Conservation (phyloP, 2,329 filamentous ascomycete species). For the Penicillium carneum region DNA sequence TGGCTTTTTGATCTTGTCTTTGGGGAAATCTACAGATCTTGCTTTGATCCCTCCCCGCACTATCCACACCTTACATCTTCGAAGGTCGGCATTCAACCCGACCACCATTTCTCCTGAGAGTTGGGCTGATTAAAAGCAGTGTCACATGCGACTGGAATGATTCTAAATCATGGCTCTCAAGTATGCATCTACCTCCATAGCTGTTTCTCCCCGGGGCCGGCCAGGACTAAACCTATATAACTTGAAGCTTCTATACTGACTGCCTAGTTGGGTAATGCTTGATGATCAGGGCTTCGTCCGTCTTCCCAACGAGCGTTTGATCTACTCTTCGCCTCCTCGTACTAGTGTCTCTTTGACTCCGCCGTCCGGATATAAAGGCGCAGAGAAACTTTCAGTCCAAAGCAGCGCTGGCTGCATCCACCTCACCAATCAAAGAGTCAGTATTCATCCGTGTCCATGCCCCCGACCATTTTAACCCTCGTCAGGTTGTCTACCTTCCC, state of each 20-base stretch:
- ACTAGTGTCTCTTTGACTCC: constrained; percentile 78
- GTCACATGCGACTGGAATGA: constrained; percentile 9
- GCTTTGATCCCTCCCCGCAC: not conserved
- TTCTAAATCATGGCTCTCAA: constrained; percentile 45
- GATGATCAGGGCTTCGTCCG: constrained; percentile 77
- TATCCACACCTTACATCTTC: not conserved
- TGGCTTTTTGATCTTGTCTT: not conserved
- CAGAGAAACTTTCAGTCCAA: constrained; percentile 71
- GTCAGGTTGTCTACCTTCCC: constrained; percentile 85
- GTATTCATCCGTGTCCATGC: constrained; percentile 40
- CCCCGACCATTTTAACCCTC: constrained; percentile 20
- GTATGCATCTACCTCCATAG: constrained; percentile 36
- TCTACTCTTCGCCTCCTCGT: constrained; percentile 80
- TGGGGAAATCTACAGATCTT: not conserved
- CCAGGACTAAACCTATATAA: not conserved
- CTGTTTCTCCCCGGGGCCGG: not conserved
- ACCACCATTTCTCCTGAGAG: not conserved
- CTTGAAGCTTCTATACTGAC: constrained; percentile 6
- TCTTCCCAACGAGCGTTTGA: constrained; percentile 80
- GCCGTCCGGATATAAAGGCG: constrained; percentile 69
- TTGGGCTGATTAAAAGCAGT: not conserved
- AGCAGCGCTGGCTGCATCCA: constrained; percentile 78
- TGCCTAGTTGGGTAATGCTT: constrained; percentile 87
- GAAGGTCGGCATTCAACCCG: not conserved
- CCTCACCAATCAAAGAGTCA: constrained; percentile 83